Evolutionary conservation across 306 rosid genomes (phyloP), one percentile per base, ranked within the genome.

Genomic region (Echinosophora koreensis): DNA sequence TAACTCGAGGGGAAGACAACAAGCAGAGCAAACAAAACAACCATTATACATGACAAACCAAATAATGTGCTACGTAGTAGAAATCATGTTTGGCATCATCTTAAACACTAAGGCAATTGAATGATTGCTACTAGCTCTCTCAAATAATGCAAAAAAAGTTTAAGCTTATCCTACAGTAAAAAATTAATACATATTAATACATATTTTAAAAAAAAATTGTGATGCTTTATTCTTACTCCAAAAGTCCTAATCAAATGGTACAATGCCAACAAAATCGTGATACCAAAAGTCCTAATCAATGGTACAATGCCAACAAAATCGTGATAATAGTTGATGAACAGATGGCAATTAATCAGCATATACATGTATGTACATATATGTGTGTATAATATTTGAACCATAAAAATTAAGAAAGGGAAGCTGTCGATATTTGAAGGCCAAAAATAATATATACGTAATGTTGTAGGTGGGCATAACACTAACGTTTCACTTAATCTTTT

Each of bases 11-110:
- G 47, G 44, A 69, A 83, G 67, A 74, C 68, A 61, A 51, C 80
- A 83, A 73, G n/a, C 30, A n/a, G 18, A 85, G 5, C 72, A 73
- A 58, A 79, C 72, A 82, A 75, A 52, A 73, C 56, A 22, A 46
- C 4, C 63, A 18, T 68, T 69, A 14, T 51, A 41, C 47, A 2
- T 57, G 47, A 66, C 75, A 66, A 80, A 80, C 28, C 60, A 22
- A 41, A 34, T 58, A 54, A 18, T 52, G 52, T 44, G 56, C 39
- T 61, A 27, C 28, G 34, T 39, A 47, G 76, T 49, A 59, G 11
- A 47, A 78, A 37, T 39, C 56, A 52, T 35, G 13, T 11, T 49
- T 50, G 66, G 71, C 76, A 28, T 52, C 73, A 15, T 39, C 73
- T 60, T 50, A 38, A 64, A n/a, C 17, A 7, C 68, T 49, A 15